These are phyloP conservation scores for Zalaria obscura DNA, from an alignment of 2,329 filamentous ascomycete genomes.

Conservation along the genomic window DNA sequence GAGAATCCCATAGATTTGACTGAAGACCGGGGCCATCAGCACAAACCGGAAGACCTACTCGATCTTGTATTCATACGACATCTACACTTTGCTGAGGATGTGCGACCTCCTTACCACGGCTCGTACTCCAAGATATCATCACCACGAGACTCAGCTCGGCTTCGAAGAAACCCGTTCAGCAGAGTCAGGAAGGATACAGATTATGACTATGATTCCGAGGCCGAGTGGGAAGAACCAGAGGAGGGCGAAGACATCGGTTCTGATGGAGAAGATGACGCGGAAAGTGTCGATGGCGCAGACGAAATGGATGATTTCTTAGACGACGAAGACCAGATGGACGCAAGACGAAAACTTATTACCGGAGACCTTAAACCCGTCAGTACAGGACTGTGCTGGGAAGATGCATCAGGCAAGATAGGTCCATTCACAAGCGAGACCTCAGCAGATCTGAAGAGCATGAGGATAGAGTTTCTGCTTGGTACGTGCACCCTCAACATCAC, in stretches of 20 bases:
- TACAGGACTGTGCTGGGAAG: slow-evolving; percentile 76
- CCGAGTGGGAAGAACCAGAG: slow-evolving; percentile 68
- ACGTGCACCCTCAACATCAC: neutral
- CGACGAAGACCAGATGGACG: slow-evolving; percentile 50
- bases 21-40: slow-evolving; percentile 14
- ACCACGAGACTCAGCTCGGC: slow-evolving; percentile 26
- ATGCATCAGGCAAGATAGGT: slow-evolving; percentile 18
- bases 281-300: slow-evolving; percentile 62
- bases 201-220: slow-evolving; percentile 79
- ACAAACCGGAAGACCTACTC: slow-evolving; percentile 28
- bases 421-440: neutral
- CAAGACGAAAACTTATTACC: slow-evolving; percentile 43
- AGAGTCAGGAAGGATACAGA: slow-evolving; percentile 48
- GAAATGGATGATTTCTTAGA: slow-evolving; percentile 87
- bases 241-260: slow-evolving; percentile 52
- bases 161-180: slow-evolving; percentile 39
- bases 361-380: slow-evolving; percentile 62
- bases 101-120: slow-evolving; percentile 55
- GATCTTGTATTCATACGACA: slow-evolving; percentile 48
- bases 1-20: slow-evolving; percentile 29
- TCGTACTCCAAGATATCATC: slow-evolving; percentile 51
- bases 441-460: slow-evolving; percentile 33
- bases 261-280: slow-evolving; percentile 52
- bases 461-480: slow-evolving; percentile 41
- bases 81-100: slow-evolving; percentile 46